A percentile compares a stretch with the other conserved stretches of the same genome.
phyloP scores from a whole-genome alignment of 805 yeast species.

The Jamesozyma jinghongensis region DNA sequence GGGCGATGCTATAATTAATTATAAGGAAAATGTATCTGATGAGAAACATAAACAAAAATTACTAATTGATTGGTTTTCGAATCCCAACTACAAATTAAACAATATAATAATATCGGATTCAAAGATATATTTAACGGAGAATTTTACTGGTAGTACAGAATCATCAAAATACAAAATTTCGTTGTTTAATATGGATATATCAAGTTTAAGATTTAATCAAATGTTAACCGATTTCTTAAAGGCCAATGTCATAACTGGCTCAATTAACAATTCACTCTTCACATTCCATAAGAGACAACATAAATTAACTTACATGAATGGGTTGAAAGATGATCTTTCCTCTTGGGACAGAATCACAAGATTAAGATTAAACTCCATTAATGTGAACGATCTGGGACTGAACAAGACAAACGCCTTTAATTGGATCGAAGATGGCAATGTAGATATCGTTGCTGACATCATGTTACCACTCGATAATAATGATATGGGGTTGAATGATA shows the following conservation, averaged over 20 bases:
- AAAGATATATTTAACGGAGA: slow-evolving; percentile 20
- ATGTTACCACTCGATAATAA: slow-evolving; percentile 52
- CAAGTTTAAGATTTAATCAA: slow-evolving; percentile 49
- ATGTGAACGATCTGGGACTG: slow-evolving; percentile 32
- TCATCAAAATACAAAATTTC: slow-evolving; percentile 32
- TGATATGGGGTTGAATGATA: slow-evolving; percentile 14
- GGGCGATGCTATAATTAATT: slow-evolving; percentile 46
- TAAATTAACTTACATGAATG: slow-evolving; percentile 39
- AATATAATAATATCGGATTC: slow-evolving; percentile 34
- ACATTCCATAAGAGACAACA: slow-evolving; percentile 69
- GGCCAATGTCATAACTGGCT: slow-evolving; percentile 63
- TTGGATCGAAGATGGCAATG: slow-evolving; percentile 66
- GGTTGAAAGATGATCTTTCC: slow-evolving; percentile 32
- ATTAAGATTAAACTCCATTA: slow-evolving; percentile 34
- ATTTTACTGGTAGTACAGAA: slow-evolving; percentile 7
- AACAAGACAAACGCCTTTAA: slow-evolving; percentile 40
- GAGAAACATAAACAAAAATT: slow-evolving; percentile 11
- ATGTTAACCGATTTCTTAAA: slow-evolving; percentile 57
- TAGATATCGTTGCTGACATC: slow-evolving; percentile 62
- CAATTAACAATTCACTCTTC: slow-evolving; percentile 65
- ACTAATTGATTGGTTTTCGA: slow-evolving; percentile 26
- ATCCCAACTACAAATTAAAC: slow-evolving; percentile 34
- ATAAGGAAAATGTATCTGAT: slow-evolving; percentile 41
- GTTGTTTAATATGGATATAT: slow-evolving; percentile 57
- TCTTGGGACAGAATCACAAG: slow-evolving; percentile 43